phyloP scores from a whole-genome alignment of 1,284 basidiomycete species.

The Inonotus obliquus region DNA sequence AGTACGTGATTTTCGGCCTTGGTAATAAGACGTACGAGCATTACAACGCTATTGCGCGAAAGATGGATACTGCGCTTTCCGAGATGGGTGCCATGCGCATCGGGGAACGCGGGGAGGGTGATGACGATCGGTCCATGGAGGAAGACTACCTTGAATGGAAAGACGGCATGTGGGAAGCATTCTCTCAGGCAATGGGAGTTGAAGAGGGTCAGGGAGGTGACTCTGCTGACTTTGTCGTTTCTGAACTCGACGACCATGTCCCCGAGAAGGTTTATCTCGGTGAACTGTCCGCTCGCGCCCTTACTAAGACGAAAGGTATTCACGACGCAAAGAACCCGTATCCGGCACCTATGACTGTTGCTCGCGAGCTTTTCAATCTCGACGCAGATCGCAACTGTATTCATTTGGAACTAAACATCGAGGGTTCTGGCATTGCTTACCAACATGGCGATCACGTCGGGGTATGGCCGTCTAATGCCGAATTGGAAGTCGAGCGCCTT shows the following conservation, averaged over 20 bases:
- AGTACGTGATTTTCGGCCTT: slow-evolving; percentile 93
- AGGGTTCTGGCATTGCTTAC: slow-evolving; percentile 95
- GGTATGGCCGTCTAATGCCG: slow-evolving; percentile 95
- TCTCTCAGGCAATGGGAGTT: slow-evolving; percentile 76
- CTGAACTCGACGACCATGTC: slow-evolving; percentile 71
- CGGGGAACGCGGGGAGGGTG: slow-evolving; percentile 91
- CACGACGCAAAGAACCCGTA: slow-evolving; percentile 98
- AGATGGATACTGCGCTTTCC: slow-evolving; percentile 70
- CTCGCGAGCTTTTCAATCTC: slow-evolving; percentile 82
- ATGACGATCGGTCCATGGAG: slow-evolving; percentile 99
- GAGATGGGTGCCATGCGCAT: slow-evolving; percentile 86
- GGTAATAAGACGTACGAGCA: slow-evolving; percentile 97
- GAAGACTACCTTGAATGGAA: slow-evolving; percentile 99
- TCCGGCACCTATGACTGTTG: slow-evolving; percentile 73
- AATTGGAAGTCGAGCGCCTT: slow-evolving; percentile 86
- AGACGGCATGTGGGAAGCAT: slow-evolving; percentile 92
- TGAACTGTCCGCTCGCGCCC: slow-evolving; percentile 85
- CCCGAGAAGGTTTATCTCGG: slow-evolving; percentile 87
- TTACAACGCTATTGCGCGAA: slow-evolving; percentile 86
- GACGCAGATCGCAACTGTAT: slow-evolving; percentile 87
- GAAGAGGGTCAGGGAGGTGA: slow-evolving; percentile 97
- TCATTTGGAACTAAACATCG: slow-evolving; percentile 92
- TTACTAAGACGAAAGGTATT: slow-evolving; percentile 88
- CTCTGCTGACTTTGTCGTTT: slow-evolving; percentile 90
- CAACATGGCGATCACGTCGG: slow-evolving; percentile 98